phyloP scores from a whole-genome alignment of 305 asterid genomes.

The Fraxinus floribunda region DNA sequence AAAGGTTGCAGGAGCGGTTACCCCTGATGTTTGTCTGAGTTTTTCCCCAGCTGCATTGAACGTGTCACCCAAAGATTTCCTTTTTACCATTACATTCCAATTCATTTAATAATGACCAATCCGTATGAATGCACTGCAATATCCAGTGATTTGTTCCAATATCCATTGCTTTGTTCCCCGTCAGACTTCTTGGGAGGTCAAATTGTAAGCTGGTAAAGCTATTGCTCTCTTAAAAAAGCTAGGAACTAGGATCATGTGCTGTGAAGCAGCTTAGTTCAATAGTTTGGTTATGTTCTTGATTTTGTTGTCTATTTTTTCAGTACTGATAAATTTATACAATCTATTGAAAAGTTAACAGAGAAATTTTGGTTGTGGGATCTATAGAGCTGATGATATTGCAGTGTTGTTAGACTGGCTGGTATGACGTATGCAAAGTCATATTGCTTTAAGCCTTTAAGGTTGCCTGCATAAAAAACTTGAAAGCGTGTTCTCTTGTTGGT shows the following conservation, averaged over 20 bases:
- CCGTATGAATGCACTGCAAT: not conserved
- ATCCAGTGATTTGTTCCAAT: not conserved
- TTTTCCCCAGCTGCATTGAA: not conserved
- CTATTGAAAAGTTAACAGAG: not conserved
- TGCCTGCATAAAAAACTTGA: too few relatives aligned
- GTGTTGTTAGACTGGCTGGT: too few relatives aligned
- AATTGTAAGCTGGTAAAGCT: too few relatives aligned
- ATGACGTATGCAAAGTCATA: too few relatives aligned
- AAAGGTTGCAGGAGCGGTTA: not conserved
- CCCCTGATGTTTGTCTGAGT: not conserved
- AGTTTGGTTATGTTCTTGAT: not conserved
- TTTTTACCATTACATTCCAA: not conserved
- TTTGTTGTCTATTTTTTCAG: not conserved
- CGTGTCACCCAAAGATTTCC: not conserved
- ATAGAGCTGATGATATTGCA: too few relatives aligned
- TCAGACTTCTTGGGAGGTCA: not conserved
- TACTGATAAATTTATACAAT: not conserved
- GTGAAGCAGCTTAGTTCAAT: not conserved
- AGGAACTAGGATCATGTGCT: not conserved
- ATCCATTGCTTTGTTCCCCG: not conserved
- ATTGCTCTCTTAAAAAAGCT: not conserved
- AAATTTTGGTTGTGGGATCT: not conserved
- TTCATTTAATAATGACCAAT: not conserved
- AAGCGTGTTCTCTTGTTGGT: too few relatives aligned
- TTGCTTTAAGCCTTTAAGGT: too few relatives aligned